Evolutionary conservation across 441 rosid species (phyloP), one percentile per base, ranked within the genome.

Genomic region (Populus hybrid): DNA sequence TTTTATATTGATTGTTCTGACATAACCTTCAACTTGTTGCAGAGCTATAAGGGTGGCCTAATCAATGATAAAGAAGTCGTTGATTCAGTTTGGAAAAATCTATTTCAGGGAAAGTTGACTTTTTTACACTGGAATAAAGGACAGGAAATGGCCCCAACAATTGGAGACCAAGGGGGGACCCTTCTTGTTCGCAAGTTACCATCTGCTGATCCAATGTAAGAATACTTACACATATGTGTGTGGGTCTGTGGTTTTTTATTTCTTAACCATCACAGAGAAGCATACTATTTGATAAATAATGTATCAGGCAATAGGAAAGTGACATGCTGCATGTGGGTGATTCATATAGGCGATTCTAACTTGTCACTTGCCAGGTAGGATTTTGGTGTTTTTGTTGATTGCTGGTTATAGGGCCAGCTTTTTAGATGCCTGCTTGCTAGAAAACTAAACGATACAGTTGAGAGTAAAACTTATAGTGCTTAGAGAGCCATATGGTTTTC

Each of bases 121-220:
- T 96, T 79, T 80, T 84, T 92, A 73, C 94, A 90, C 77, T 87
- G 94, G 82, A 86, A 77, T 75, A 91, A 89, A 87, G 97, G 92
- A 79, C 84, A 66, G 75, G 91, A 89, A 42, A 92, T 95, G 95
- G 76, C 87, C 72, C 93, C 97, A 26, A 83, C 91, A 74, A 78
- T 85, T 32, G 92, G 91, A 78, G 85, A 79, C 24, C 79, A 88
- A 74, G 91, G 90, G n/a, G 91, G 91, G 75, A 89, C 97, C 19
- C 96, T 92, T 84, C 98, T 96, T 21, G 85, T 96, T 65, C 90
- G 99, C 71, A 96, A 92, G 81, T 82, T 96, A 83, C 91, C 97
- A n/a, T 57, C 76, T 64, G 89, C 89, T 36, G 82, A 87, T 86
- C 87, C 90, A 75, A 78, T 70, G 98, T 96, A 87, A 88, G 80